Conservation (phyloP, 768 basidiomycete genomes). For the Dendrothele bispora region DNA sequence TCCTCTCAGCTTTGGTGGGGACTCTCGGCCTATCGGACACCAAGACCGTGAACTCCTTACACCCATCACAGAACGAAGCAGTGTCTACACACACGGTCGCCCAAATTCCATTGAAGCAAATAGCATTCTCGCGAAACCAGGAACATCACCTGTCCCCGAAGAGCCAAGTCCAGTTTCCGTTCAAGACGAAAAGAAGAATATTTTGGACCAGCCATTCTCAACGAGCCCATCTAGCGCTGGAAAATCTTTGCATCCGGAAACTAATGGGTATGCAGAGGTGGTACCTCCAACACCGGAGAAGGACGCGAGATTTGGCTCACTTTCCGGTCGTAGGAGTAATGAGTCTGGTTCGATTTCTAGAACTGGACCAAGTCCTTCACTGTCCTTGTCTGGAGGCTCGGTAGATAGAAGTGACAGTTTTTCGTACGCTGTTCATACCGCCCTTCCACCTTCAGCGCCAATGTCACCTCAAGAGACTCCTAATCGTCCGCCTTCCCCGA, state of each 20-base stretch:
- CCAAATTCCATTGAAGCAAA: conserved; percentile 22
- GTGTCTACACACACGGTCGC: conserved; percentile 25
- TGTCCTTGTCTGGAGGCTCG: neutral
- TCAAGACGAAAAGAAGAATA: neutral
- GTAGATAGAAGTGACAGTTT: neutral
- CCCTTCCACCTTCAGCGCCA: neutral
- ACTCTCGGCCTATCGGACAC: conserved; percentile 9
- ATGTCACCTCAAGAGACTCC: neutral
- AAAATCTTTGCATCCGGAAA: neutral
- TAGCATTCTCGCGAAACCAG: conserved; percentile 5
- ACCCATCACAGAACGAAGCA: conserved; percentile 64
- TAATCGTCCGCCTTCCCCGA: neutral
- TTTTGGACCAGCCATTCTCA: neutral
- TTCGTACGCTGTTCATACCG: conserved; percentile 1
- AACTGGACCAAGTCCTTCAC: neutral
- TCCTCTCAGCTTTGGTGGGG: conserved; percentile 49
- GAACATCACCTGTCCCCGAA: conserved; percentile 12
- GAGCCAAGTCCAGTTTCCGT: conserved; percentile 7
- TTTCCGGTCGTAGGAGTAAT: neutral
- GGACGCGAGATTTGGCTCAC: neutral
- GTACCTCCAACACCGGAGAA: conserved; percentile 2
- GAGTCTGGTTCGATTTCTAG: neutral
- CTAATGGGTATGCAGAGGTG: neutral
- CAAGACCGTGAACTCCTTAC: conserved; percentile 42
- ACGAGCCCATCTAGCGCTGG: too few relatives aligned